phyloP scores from a whole-genome alignment of 2,329 filamentous ascomycete species.

The Exophiala oligosperma region DNA sequence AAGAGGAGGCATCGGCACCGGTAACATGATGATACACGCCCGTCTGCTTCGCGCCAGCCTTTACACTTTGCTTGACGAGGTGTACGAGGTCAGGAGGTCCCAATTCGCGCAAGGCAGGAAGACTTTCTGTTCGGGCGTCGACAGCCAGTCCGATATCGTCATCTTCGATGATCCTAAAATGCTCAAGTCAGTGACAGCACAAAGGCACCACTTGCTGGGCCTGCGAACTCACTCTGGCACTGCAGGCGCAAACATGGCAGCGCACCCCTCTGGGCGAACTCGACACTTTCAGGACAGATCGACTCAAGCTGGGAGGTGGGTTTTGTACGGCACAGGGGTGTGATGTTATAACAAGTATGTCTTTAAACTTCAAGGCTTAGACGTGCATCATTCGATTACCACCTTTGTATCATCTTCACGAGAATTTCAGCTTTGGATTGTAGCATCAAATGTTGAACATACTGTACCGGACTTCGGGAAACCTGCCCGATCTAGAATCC shows the following conservation, averaged over 20 bases:
- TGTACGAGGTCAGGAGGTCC: conserved; percentile 96
- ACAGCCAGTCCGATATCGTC: conserved; percentile 80
- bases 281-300: conserved; percentile 16
- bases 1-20: conserved; percentile 94
- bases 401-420: too few species aligned
- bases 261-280: conserved; percentile 14
- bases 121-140: conserved; percentile 86
- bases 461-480: too few species aligned
- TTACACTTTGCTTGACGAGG: conserved; percentile 74
- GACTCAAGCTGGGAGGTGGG: background rate
- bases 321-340: too few species aligned
- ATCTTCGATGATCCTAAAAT: conserved; percentile 82
- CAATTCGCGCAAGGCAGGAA: conserved; percentile 83
- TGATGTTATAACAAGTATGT: too few species aligned
- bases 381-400: too few species aligned
- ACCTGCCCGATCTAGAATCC: too few species aligned
- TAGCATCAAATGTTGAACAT: too few species aligned
- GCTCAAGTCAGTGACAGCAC: conserved; percentile 11
- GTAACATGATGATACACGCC: conserved; percentile 98
- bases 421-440: too few species aligned
- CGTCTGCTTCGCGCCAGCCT: conserved; percentile 53
- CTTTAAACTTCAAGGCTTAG: too few species aligned
- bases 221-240: conserved; percentile 67
- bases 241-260: conserved; percentile 69
- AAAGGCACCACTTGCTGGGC: background rate